Evolutionary conservation across 208 protist species (phyloP).

Genomic region (Dictyostelium gargantuum): DNA sequence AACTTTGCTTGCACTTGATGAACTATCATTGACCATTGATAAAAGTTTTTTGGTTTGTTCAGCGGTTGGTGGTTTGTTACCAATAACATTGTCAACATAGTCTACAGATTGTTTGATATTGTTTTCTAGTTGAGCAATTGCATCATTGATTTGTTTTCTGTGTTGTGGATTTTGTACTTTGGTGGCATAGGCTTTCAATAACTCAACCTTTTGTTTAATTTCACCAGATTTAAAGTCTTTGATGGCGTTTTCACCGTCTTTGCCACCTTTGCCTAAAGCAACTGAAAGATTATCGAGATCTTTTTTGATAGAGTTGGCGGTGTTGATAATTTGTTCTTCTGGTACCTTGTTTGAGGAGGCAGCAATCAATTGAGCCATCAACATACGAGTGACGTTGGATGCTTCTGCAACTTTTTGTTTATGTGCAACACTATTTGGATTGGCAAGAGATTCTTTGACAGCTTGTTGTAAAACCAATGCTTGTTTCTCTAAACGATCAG

Average conservation of each 20-base stretch:
- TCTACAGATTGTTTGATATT: background rate
- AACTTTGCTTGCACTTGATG: background rate
- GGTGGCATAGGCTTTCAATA: background rate
- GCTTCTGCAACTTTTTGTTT: conserved; percentile 6
- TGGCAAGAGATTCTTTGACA: conserved; percentile 46
- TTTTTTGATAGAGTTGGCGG: conserved; percentile 18
- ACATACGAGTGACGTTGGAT: background rate
- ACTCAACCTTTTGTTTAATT: conserved; percentile 3
- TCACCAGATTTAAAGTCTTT: conserved; percentile 5
- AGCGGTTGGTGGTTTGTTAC: background rate
- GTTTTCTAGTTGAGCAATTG: conserved; percentile 9
- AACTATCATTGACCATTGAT: background rate
- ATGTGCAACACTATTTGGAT: background rate
- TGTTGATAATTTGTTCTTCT: conserved; percentile 8
- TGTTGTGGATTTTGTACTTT: conserved; percentile 35
- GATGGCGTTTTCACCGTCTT: background rate
- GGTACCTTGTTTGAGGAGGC: conserved; percentile 32
- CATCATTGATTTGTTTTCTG: conserved; percentile 6
- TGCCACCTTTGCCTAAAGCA: background rate
- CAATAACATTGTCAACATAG: background rate
- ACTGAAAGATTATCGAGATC: background rate
- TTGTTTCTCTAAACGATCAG: conserved; percentile 40
- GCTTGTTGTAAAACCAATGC: background rate
- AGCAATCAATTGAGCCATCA: conserved; percentile 60
- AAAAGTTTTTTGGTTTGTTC: background rate